Evolutionary conservation across 2,329 filamentous ascomycete species (phyloP).

Genomic region (Botryotinia narcissicola): DNA sequence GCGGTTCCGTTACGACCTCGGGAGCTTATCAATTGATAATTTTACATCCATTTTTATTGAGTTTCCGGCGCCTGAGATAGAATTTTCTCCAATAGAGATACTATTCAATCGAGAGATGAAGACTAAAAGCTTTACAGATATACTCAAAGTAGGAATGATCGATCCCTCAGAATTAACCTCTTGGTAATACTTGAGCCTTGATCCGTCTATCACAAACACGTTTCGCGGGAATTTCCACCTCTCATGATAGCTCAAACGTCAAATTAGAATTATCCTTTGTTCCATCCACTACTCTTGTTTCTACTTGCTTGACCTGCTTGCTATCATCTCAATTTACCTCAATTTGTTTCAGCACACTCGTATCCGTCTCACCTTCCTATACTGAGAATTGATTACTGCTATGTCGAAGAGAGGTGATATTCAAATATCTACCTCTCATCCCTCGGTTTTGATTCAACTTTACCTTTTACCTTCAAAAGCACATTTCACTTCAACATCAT

Average conservation of each 20-base stretch:
- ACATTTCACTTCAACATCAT: neutral
- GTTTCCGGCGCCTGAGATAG: neutral
- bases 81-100: too few relatives aligned
- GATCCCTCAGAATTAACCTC: too few relatives aligned
- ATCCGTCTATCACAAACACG: neutral
- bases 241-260: neutral
- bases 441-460: neutral
- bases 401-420: neutral
- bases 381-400: neutral
- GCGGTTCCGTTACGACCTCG: neutral
- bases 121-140: neutral
- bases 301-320: neutral
- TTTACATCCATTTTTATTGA: neutral
- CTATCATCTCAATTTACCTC: neutral
- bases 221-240: neutral
- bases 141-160: neutral
- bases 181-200: neutral
- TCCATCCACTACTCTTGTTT: neutral
- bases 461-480: neutral
- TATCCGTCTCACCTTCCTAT: neutral
- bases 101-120: neutral
- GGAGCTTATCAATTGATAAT: neutral
- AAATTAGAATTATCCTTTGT: neutral
- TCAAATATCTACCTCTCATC: slow-evolving; percentile 1
- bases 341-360: neutral